Evolutionary conservation across 75 land plant species (phyloP), one percentile per base, ranked within the genome.

Genomic region (Pinus taeda): DNA sequence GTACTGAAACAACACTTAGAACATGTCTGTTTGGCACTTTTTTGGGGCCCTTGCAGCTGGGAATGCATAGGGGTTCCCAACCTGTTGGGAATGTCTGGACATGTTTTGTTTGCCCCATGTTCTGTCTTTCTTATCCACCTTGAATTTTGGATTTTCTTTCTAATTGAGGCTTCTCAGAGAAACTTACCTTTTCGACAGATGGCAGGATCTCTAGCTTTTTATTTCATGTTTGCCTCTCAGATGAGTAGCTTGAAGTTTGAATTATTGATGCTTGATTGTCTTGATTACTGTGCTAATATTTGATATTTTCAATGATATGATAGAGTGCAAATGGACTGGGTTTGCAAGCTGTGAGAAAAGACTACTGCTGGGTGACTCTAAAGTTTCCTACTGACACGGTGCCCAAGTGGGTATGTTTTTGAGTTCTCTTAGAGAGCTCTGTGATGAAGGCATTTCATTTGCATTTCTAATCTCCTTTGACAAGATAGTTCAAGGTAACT

Each of bases 251-350:
- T 36, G 36, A 65, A 30, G 36, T 4, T 15, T 33, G 14, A 17
- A 65, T 33, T 13, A 65, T 65, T 65, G 69, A 65, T 65, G 20
- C 21, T 8, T 69, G 55, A 12, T 39, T 42, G 8, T 45, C 24
- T 18, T 3, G 24, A 42, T 42, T 69, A 39, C 49, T 69, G 14
- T 69, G 72, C 42, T 69, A 53, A 69, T 69, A 12, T 9, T 69
- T 11, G 49, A 69, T 42, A 4, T 39, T 67, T 36, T 39, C 13
- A 39, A 18, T 69, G 55, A 70, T 80, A 22, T 77, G 20, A 13
- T 85, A 94, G 95, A 79, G 84, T 66, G 88, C 85, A 65, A 93
- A 96, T 81, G 98, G 98, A 70, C 75, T 96, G 67, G 98, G 97
- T 39, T 70, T 96, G 81, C 82, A 85, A 81, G 93, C 92, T 67